These are phyloP conservation scores for Schwanniomyces polymorphus DNA, from an alignment of 805 yeast genomes.

Conservation along the genomic window DNA sequence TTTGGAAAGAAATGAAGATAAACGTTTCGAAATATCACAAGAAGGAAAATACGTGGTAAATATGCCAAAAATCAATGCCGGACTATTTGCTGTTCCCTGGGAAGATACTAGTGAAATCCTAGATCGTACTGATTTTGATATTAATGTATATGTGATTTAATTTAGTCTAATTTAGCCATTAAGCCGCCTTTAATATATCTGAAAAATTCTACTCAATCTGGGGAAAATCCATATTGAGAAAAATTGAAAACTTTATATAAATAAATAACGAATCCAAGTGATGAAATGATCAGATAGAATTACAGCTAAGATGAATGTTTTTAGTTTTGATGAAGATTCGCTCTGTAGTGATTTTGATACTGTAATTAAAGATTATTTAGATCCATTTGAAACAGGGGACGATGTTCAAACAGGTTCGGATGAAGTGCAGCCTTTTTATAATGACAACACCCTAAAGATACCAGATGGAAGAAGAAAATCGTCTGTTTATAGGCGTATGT, in stretches of 20 bases:
- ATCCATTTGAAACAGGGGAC: constrained; percentile 1
- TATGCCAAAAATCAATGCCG: constrained; percentile 81
- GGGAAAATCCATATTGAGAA: not conserved
- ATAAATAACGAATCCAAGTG: not conserved
- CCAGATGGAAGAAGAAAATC: constrained; percentile 9
- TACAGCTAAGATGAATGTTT: constrained; percentile 5
- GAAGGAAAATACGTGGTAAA: constrained; percentile 32
- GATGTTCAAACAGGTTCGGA: not conserved
- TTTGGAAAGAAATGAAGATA: not conserved
- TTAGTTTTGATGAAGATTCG: constrained; percentile 15
- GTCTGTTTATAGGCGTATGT: constrained; percentile 14
- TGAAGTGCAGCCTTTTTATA: not conserved
- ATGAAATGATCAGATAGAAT: not conserved
- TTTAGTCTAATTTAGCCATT: not conserved
- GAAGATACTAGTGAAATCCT: constrained; percentile 58
- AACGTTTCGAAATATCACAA: constrained; percentile 6
- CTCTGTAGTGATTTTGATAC: constrained; percentile 4
- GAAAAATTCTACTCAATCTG: not conserved
- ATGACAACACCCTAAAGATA: not conserved
- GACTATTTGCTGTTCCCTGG: constrained; percentile 83
- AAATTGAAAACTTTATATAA: not conserved
- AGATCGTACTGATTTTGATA: constrained; percentile 25
- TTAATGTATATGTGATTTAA: constrained; percentile 48
- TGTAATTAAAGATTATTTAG: not conserved
- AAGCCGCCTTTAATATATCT: not conserved